Base-by-base conservation (phyloP, 1,284 basidiomycete species). In the Cutaneotrichosporon spelunceum region DNA sequence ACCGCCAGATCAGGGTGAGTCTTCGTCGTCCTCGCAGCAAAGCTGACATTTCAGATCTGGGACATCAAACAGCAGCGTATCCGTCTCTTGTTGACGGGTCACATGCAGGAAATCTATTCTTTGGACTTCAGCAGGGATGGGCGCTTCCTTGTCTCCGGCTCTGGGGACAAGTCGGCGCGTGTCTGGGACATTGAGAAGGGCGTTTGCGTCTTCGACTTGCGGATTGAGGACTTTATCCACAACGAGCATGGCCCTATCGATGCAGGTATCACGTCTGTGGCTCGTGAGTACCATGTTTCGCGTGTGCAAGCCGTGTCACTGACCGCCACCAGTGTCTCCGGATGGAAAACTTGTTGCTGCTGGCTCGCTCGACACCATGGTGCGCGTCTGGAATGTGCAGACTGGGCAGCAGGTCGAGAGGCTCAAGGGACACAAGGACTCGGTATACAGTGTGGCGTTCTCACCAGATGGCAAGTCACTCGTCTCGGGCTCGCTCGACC, bases 31-130 rank as follows among this genome's bases (percentile, higher is more conserved):
- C 3, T 29, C 14, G 19, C 11, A 13, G 24, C 48, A 10, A 23
- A 60, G 30, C 67, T 72, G 6, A 62, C 68, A 44, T 62, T n/a
- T 19, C 71, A 88, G 90, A 89, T 90, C 70, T 95, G 92, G 92
- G 90, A 93, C 72, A 89, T 94, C 67, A 82, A 82, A 29, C 86
- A 86, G 72, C 86, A 86, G 70, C 83, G 84, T 52, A 87, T 92
- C 68, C 82, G 85, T 62, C 86, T 84, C 62, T 82, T 89, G 23
- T 89, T 93, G 66, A 85, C 87, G 55, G 93, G 91, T 2, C 93
- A 95, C 79, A 86, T 87, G 73, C 88, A 91, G 72, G 92, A 93
- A 78, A 92, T 95, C 68, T 95, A 93, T 78, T 90, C 90, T 6
- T 85, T 95, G 62, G 90, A 92, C 74, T 93, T 92, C 75, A 88